These are phyloP conservation scores for Gamarada debralockiae DNA, from an alignment of 495 filamentous ascomycete genomes.

Conservation along the genomic window DNA sequence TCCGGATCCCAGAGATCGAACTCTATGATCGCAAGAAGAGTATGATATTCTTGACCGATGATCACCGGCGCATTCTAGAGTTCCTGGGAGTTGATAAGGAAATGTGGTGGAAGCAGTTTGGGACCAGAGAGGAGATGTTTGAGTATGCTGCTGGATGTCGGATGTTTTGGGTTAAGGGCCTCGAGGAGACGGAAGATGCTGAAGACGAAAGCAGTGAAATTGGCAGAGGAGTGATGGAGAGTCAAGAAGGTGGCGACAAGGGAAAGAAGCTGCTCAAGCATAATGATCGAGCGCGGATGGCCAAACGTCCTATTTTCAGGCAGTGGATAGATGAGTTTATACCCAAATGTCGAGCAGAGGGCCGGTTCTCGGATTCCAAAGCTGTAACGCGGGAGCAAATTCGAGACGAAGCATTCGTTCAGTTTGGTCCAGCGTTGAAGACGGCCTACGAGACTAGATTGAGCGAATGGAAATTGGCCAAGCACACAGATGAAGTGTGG, in stretches of 20 bases:
- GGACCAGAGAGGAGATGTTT: slow-evolving; percentile 48
- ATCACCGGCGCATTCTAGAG: slow-evolving; percentile 46
- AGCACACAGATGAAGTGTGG: slow-evolving; percentile 21
- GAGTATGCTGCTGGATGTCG: slow-evolving; percentile 47
- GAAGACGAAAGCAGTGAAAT: slow-evolving; percentile 17
- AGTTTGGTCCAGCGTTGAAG: slow-evolving; percentile 18
- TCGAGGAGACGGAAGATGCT: slow-evolving; percentile 1
- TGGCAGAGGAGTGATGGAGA: slow-evolving; percentile 13
- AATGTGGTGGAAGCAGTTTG: slow-evolving; percentile 42
- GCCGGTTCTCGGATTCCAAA: background rate
- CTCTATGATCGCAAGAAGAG: slow-evolving; percentile 45
- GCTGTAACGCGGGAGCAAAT: slow-evolving; percentile 18
- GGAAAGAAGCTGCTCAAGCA: slow-evolving; percentile 39
- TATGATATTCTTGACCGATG: slow-evolving; percentile 50
- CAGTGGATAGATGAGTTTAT: slow-evolving; percentile 52
- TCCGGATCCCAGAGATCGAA: slow-evolving; percentile 63
- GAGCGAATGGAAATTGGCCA: slow-evolving; percentile 12
- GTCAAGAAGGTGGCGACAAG: slow-evolving; percentile 27
- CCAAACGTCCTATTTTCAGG: slow-evolving; percentile 40
- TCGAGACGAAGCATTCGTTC: slow-evolving; percentile 16
- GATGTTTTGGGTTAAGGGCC: slow-evolving; percentile 42
- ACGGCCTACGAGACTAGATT: slow-evolving; percentile 26
- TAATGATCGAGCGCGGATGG: slow-evolving; percentile 47
- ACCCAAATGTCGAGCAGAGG: slow-evolving; percentile 26
- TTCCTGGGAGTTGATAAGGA: slow-evolving; percentile 54